phyloP scores from a whole-genome alignment of 208 protist species.

The Crithidia brevicula region DNA sequence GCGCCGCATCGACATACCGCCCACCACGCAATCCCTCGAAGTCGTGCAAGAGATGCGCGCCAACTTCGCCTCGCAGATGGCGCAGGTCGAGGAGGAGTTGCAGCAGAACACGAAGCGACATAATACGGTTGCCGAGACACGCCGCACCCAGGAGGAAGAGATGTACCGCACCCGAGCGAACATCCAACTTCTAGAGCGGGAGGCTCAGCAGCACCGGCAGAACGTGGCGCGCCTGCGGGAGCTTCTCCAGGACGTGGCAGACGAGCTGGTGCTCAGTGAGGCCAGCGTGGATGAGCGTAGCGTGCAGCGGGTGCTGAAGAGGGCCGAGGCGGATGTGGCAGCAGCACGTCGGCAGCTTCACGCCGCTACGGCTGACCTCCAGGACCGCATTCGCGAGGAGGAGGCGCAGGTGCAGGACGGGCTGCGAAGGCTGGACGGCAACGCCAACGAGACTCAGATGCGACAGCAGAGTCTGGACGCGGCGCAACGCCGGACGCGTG shows the following conservation, averaged over 20 bases:
- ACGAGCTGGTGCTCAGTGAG: conserved; percentile 43
- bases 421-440: conserved; percentile 54
- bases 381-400: conserved; percentile 6
- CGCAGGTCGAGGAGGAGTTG: conserved; percentile 36
- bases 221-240: conserved; percentile 40
- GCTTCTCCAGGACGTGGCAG: conserved; percentile 29
- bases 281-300: conserved; percentile 55
- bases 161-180: conserved; percentile 37
- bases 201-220: conserved; percentile 52
- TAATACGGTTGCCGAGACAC: conserved; percentile 26
- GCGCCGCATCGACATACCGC: conserved; percentile 29
- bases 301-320: conserved; percentile 32
- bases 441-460: conserved; percentile 73
- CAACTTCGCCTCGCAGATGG: conserved; percentile 42
- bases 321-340: conserved; percentile 31
- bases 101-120: conserved; percentile 37
- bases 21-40: conserved; percentile 45
- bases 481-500: conserved; percentile 21
- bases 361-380: not conserved
- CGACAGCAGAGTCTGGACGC: conserved; percentile 20
- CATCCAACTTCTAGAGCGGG: conserved; percentile 54
- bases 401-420: conserved; percentile 36
- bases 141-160: conserved; percentile 42
- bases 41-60: conserved; percentile 48
- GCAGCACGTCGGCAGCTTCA: conserved; percentile 10